Conservation (phyloP, 2,329 filamentous ascomycete species). For the Pseudogymnoascus sp. region DNA sequence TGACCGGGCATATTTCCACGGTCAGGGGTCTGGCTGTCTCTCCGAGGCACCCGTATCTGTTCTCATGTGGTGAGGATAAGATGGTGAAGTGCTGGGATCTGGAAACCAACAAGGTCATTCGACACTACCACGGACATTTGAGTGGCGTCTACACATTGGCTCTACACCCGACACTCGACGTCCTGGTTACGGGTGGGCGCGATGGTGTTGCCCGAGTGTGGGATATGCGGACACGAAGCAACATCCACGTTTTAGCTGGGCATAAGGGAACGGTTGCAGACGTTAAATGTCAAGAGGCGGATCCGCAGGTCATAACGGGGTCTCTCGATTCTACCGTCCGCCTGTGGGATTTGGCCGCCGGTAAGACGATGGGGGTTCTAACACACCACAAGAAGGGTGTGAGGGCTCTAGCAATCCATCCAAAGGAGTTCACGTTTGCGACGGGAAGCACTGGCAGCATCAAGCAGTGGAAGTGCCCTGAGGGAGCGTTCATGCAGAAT, state of each 20-base stretch:
- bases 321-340: conserved; percentile 87
- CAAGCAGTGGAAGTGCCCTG: conserved; percentile 99
- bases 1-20: conserved; percentile 91
- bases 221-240: conserved; percentile 96
- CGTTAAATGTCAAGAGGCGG: conserved; percentile 87
- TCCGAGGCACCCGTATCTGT: conserved; percentile 88
- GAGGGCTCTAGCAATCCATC: conserved; percentile 73
- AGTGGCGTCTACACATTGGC: conserved; percentile 91
- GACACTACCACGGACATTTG: conserved; percentile 94
- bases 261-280: conserved; percentile 88
- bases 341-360: conserved; percentile 91
- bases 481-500: conserved; percentile 98
- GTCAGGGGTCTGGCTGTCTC: conserved; percentile 89
- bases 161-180: conserved; percentile 89
- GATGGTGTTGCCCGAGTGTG: conserved; percentile 93
- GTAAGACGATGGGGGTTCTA: conserved; percentile 90
- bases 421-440: conserved; percentile 92
- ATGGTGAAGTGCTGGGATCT: conserved; percentile 99
- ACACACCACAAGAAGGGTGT: conserved; percentile 99
- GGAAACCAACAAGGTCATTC: conserved; percentile 98
- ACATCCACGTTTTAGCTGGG: conserved; percentile 85
- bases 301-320: conserved; percentile 90
- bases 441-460: conserved; percentile 86
- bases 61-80: conserved; percentile 97
- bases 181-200: conserved; percentile 87